These are phyloP conservation scores for Saccharomycopsis fibuligera DNA, from an alignment of 805 yeast genomes.

Conservation along the genomic window DNA sequence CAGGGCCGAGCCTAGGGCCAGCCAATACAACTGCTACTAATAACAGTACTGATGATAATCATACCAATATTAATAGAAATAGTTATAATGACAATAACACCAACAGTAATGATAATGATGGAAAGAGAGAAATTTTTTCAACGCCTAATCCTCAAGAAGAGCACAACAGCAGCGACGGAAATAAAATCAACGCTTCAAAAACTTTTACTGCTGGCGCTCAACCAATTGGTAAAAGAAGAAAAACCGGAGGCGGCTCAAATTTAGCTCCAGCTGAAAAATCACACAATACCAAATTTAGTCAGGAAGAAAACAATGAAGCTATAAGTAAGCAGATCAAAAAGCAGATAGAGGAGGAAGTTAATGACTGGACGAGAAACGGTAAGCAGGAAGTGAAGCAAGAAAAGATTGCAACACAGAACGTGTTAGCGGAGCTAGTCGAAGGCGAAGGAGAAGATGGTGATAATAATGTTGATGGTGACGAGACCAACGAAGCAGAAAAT, in stretches of 20 bases:
- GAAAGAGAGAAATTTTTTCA: not conserved
- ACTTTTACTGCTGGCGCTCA: constrained; percentile 48
- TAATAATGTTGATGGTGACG: constrained; percentile 25
- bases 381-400: too few species aligned
- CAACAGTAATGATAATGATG: constrained; percentile 24
- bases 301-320: not conserved
- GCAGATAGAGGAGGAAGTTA: not conserved
- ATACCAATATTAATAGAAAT: constrained; percentile 3
- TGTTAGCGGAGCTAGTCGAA: constrained; percentile 11
- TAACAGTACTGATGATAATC: constrained; percentile 20
- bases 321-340: too few species aligned
- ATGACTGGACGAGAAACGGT: too few species aligned
- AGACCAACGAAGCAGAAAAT: not conserved
- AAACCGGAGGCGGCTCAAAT: constrained; percentile 76
- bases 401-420: too few species aligned
- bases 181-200: constrained; percentile 43
- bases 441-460: too few species aligned
- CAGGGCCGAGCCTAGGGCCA: too few species aligned
- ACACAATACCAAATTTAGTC: constrained; percentile 33
- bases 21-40: constrained; percentile 26
- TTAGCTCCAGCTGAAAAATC: constrained; percentile 56
- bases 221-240: constrained; percentile 52
- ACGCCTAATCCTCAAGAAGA: not conserved
- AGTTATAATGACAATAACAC: constrained; percentile 21
- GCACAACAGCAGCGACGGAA: constrained; percentile 22